A percentile compares a stretch with the other conserved stretches of the same genome.
Conservation (phyloP, 257 asterid species). For the Nicotiana attenuata region DNA sequence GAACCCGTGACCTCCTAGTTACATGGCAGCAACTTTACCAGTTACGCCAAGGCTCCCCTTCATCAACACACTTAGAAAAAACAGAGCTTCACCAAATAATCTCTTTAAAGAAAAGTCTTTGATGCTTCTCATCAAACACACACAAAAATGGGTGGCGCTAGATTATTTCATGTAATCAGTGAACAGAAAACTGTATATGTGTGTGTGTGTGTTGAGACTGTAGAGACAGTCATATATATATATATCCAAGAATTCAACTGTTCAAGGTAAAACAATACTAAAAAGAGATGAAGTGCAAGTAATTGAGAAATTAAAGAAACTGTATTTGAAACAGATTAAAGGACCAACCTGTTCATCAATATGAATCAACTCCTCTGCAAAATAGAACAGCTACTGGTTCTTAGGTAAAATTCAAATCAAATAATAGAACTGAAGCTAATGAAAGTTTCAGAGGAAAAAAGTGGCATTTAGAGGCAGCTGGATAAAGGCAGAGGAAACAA, state of each 20-base stretch:
- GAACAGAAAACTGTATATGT: too few relatives aligned
- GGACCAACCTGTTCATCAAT: not conserved
- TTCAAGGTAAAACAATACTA: not conserved
- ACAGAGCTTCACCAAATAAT: too few relatives aligned
- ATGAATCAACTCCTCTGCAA: not conserved
- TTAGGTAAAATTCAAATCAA: not conserved
- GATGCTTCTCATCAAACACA: too few relatives aligned
- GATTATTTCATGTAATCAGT: too few relatives aligned
- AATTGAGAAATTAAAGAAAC: too few relatives aligned
- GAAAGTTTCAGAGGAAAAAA: not conserved
- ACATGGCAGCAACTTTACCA: too few relatives aligned
- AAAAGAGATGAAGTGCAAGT: not conserved
- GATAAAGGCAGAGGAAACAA: not conserved
- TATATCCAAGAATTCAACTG: not conserved
- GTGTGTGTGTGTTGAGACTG: not conserved
- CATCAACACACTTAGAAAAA: too few relatives aligned
- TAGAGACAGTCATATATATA: not conserved
- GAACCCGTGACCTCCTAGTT: too few relatives aligned
- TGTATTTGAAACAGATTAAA: not conserved
- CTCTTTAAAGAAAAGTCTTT: too few relatives aligned
- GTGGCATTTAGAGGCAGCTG: not conserved
- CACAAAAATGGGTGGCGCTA: too few relatives aligned
- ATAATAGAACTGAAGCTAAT: not conserved
- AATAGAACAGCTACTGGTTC: not conserved
- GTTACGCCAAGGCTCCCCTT: too few relatives aligned